These are phyloP conservation scores for Colletotrichum australisinense DNA, from an alignment of 2,329 filamentous ascomycete species.

Conservation along the genomic window DNA sequence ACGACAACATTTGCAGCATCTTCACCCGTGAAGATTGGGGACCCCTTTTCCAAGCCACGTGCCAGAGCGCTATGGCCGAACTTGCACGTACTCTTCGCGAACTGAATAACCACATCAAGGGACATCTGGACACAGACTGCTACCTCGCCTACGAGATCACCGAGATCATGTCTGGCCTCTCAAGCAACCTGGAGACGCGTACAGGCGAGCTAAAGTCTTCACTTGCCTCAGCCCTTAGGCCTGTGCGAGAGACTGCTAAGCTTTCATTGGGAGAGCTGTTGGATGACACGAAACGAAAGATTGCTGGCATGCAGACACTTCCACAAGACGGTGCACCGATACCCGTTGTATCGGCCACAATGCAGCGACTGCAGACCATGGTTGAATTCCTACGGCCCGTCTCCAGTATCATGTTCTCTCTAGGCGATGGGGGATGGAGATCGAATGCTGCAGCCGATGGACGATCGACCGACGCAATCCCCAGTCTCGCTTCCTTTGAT, in stretches of 20 bases:
- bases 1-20: conserved; percentile 89
- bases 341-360: conserved; percentile 83
- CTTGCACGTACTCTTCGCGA: conserved; percentile 89
- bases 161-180: conserved; percentile 85
- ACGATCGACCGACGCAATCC: conserved; percentile 72
- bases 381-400: conserved; percentile 87
- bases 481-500: conserved; percentile 83
- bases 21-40: conserved; percentile 90
- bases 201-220: conserved; percentile 88
- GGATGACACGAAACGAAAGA: conserved; percentile 82
- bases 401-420: conserved; percentile 88
- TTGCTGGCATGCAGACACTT: conserved; percentile 73
- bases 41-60: conserved; percentile 81
- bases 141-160: conserved; percentile 96
- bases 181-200: conserved; percentile 81
- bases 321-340: conserved; percentile 83
- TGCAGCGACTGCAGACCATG: conserved; percentile 88
- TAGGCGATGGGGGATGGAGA: conserved; percentile 94
- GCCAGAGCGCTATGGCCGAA: conserved; percentile 81
- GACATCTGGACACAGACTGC: conserved; percentile 89
- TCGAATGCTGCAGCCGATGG: conserved; percentile 60
- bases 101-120: conserved; percentile 89
- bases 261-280: conserved; percentile 84
- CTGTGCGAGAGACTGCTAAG: conserved; percentile 92
- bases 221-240: conserved; percentile 87